These are phyloP conservation scores for Protomyces gravidus DNA, from an alignment of 1,139 yeast genomes.

Conservation along the genomic window DNA sequence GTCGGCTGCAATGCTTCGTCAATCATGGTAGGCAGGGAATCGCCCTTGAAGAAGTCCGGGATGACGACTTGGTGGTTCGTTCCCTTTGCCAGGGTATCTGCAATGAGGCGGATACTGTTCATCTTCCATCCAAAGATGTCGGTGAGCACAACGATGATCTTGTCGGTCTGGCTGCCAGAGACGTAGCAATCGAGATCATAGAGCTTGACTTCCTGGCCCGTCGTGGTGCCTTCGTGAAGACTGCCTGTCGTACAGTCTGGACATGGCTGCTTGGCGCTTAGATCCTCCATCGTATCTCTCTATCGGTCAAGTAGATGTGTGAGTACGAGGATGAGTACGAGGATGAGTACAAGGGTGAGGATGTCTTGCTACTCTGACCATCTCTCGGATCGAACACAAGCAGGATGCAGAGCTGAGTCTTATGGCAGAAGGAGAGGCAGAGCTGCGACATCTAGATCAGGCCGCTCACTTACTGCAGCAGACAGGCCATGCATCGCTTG, in stretches of 20 bases:
- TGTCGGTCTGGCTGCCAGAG: constrained; percentile 22
- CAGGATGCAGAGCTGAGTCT: neutral
- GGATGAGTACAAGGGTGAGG: too few relatives aligned
- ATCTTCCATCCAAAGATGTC: constrained; percentile 33
- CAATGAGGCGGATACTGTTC: constrained; percentile 31
- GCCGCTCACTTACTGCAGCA: neutral
- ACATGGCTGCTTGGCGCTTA: neutral
- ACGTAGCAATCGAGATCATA: constrained; percentile 29
- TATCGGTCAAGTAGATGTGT: neutral
- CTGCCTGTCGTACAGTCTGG: constrained; percentile 23
- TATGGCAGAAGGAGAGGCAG: neutral
- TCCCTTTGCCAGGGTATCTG: constrained; percentile 31
- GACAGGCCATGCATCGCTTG: neutral
- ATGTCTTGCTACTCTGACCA: too few relatives aligned
- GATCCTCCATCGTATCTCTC: neutral
- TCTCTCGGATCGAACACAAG: neutral
- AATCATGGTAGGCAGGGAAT: neutral
- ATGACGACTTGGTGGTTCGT: constrained; percentile 26
- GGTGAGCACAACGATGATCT: constrained; percentile 28
- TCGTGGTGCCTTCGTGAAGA: constrained; percentile 30
- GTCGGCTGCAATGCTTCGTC: constrained; percentile 13
- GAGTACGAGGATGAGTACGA: too few relatives aligned
- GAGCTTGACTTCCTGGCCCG: constrained; percentile 19
- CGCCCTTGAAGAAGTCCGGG: constrained; percentile 31
- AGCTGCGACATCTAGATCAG: neutral